Conservation (phyloP, 1,139 yeast genomes). For the Lodderomyces margitis region DNA sequence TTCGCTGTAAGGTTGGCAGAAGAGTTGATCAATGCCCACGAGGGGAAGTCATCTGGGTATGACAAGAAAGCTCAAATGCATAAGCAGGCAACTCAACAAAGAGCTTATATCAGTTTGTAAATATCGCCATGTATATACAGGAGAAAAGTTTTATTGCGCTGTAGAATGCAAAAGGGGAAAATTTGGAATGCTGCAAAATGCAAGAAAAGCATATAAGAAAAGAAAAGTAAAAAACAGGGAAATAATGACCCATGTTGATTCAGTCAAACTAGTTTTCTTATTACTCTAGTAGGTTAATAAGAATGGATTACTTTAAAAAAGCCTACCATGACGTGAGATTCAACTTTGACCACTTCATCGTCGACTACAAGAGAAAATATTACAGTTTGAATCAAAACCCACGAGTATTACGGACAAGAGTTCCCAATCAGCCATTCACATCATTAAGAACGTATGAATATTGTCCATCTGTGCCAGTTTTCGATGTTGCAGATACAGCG, state of each 20-base stretch:
- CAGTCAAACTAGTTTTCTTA: too few species aligned
- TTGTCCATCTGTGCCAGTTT: background rate
- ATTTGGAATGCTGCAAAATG: conserved; percentile 2
- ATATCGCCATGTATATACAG: conserved; percentile 1
- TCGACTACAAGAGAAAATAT: conserved; percentile 41
- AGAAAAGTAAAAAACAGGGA: too few species aligned
- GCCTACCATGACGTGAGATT: conserved; percentile 23
- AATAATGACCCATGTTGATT: too few species aligned
- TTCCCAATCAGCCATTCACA: conserved; percentile 35
- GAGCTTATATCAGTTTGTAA: conserved; percentile 56
- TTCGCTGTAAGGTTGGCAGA: conserved; percentile 88
- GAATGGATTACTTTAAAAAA: conserved; percentile 9
- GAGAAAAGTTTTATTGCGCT: too few species aligned
- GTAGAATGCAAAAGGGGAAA: too few species aligned
- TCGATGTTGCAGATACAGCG: background rate
- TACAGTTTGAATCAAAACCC: conserved; percentile 40
- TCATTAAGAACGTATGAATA: conserved; percentile 34
- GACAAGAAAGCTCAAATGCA: conserved; percentile 84
- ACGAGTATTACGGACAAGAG: conserved; percentile 37
- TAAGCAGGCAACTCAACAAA: conserved; percentile 77
- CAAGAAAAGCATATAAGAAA: background rate
- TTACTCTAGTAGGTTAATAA: too few species aligned
- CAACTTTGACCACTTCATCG: conserved; percentile 29
- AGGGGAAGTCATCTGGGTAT: conserved; percentile 79
- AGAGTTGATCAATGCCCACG: conserved; percentile 74